Evolutionary conservation across 495 filamentous ascomycete species (phyloP).

Genomic region (Daldinia grandis): DNA sequence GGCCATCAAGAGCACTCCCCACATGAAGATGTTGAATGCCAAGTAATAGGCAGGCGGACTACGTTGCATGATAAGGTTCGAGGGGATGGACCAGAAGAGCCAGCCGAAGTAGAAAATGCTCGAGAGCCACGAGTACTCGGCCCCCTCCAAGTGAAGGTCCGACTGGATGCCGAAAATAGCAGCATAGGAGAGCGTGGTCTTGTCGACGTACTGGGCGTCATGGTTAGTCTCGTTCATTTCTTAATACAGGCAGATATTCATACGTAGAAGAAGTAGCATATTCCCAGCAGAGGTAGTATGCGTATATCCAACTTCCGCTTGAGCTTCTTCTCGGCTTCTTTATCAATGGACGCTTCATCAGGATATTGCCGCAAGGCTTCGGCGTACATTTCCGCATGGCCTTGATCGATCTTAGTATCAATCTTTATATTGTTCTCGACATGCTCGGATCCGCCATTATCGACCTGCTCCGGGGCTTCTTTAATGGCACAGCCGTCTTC

Average conservation of each 20-base stretch:
- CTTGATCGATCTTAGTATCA: neutral
- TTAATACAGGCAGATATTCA: neutral
- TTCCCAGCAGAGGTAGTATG: slow-evolving; percentile 7
- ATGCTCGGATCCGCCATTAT: neutral
- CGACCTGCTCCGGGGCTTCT: neutral
- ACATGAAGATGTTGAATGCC: slow-evolving; percentile 6
- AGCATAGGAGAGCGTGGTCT: slow-evolving; percentile 6
- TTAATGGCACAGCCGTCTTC: neutral
- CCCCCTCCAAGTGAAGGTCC: slow-evolving; percentile 4
- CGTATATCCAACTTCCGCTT: slow-evolving; percentile 16
- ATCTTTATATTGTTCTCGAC: neutral
- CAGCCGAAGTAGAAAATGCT: slow-evolving; percentile 16
- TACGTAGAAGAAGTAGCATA: slow-evolving; percentile 5
- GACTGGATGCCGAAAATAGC: slow-evolving; percentile 14
- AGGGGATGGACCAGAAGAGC: slow-evolving; percentile 9
- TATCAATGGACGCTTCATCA: slow-evolving; percentile 4
- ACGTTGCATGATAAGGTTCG: slow-evolving; percentile 17
- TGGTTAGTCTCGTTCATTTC: neutral
- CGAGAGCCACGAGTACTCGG: slow-evolving; percentile 14
- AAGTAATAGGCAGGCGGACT: neutral
- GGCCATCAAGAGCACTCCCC: slow-evolving; percentile 12
- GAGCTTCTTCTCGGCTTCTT: slow-evolving; percentile 9
- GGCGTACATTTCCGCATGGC: neutral
- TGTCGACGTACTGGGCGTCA: neutral
- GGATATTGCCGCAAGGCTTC: neutral